phyloP scores from a whole-genome alignment of 2,329 filamentous ascomycete genomes.

The Aureobasidium melanogenum region DNA sequence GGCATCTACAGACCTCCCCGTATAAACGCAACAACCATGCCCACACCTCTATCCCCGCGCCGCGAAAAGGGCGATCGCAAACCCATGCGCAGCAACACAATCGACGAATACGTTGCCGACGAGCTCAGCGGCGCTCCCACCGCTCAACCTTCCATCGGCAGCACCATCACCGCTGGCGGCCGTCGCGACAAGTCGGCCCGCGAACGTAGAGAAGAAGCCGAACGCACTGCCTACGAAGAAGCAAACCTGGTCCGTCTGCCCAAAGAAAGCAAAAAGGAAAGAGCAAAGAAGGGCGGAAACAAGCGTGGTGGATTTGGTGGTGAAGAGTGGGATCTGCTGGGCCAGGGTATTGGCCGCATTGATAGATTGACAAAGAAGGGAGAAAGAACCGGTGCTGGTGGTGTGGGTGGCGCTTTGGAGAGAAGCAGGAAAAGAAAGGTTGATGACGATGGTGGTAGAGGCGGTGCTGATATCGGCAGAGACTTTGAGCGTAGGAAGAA shows the following conservation, averaged over 20 bases:
- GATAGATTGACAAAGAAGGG: slow-evolving; percentile 64
- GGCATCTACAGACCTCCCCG: slow-evolving; percentile 84
- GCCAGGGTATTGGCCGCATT: slow-evolving; percentile 79
- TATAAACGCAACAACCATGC: slow-evolving; percentile 77
- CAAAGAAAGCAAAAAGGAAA: slow-evolving; percentile 78
- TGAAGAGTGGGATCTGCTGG: slow-evolving; percentile 84
- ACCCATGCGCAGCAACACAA: slow-evolving; percentile 65
- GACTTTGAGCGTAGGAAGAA: slow-evolving; percentile 17
- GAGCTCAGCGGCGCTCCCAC: slow-evolving; percentile 76
- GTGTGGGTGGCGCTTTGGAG: slow-evolving; percentile 55
- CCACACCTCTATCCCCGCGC: slow-evolving; percentile 36
- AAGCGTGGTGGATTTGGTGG: slow-evolving; percentile 61
- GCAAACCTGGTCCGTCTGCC: slow-evolving; percentile 83
- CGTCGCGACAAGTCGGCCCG: slow-evolving; percentile 68
- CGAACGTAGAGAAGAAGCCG: slow-evolving; percentile 68
- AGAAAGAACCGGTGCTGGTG: slow-evolving; percentile 35
- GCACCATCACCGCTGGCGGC: slow-evolving; percentile 68
- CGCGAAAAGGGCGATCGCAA: slow-evolving; percentile 55
- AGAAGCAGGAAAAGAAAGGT: slow-evolving; percentile 78
- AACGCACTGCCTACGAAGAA: slow-evolving; percentile 83
- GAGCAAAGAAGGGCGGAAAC: slow-evolving; percentile 46
- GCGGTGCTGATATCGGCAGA: slow-evolving; percentile 38
- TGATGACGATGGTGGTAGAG: slow-evolving; percentile 60
- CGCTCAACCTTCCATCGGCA: slow-evolving; percentile 84
- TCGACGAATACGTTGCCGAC: slow-evolving; percentile 84